Percentiles rank a stretch among this genome's conserved stretches.
Evolutionary conservation across 2,329 filamentous ascomycete species (phyloP).

Genomic region (Trichothecium roseum): DNA sequence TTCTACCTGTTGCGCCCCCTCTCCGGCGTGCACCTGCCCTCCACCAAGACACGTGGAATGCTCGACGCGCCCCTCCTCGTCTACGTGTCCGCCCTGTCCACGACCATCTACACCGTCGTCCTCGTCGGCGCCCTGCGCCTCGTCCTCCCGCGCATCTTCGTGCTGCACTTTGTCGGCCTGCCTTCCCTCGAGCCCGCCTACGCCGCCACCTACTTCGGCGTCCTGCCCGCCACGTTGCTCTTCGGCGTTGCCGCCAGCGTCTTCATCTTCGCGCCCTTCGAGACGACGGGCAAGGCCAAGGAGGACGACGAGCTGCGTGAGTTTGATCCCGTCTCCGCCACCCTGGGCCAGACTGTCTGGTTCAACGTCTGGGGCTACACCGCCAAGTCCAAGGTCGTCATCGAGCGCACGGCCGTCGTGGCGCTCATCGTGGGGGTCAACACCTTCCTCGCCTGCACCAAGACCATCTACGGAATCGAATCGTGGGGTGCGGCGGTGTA

Average conservation of each 20-base stretch:
- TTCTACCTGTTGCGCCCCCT: conserved; percentile 65
- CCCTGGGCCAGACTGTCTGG: conserved; percentile 57
- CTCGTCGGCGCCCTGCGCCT: conserved; percentile 60
- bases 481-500: conserved; percentile 60
- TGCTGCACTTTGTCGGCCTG: conserved; percentile 65
- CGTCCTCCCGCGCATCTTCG: conserved; percentile 61
- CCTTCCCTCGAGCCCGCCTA: conserved; percentile 59
- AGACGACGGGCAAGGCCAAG: conserved; percentile 37
- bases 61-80: conserved; percentile 52
- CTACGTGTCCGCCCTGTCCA: conserved; percentile 58
- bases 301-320: conserved; percentile 36
- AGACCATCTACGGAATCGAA: conserved; percentile 62
- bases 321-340: conserved; percentile 57
- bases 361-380: conserved; percentile 65
- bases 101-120: conserved; percentile 63
- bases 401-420: conserved; percentile 52
- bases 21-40: conserved; percentile 51
- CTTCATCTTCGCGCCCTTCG: conserved; percentile 68
- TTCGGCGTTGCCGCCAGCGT: conserved; percentile 61
- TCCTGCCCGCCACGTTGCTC: conserved; percentile 46
- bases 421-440: conserved; percentile 45
- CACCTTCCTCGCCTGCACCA: conserved; percentile 53
- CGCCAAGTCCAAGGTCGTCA: conserved; percentile 49
- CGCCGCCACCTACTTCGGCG: conserved; percentile 46
- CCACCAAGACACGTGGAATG: conserved; percentile 49